phyloP scores from a whole-genome alignment of 768 basidiomycete species.

The Mycena rebaudengoi region DNA sequence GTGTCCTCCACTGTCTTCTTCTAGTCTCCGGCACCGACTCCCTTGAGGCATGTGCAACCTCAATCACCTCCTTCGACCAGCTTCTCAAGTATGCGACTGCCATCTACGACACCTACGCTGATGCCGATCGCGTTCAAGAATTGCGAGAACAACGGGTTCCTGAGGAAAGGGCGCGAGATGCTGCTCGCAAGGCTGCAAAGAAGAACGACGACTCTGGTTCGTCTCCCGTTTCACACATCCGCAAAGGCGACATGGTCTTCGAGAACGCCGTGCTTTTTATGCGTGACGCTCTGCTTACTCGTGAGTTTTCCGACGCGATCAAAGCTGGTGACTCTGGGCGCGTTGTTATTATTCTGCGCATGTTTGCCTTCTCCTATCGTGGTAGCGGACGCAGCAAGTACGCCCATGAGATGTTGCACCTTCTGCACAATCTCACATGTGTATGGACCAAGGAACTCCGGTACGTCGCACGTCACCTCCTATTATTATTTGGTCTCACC shows the following conservation, averaged over 20 bases:
- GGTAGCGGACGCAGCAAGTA: constrained; percentile 39
- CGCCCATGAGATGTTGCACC: constrained; percentile 38
- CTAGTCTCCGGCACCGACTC: constrained; percentile 23
- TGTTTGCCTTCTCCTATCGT: constrained; percentile 32
- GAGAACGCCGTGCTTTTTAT: constrained; percentile 39
- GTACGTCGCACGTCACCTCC: constrained; percentile 16
- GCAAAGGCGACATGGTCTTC: constrained; percentile 29
- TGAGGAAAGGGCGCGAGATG: not conserved
- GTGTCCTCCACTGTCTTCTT: constrained; percentile 35
- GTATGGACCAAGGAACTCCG: constrained; percentile 36
- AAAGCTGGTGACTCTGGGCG: constrained; percentile 40
- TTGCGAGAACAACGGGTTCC: constrained; percentile 19
- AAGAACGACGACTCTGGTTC: not conserved
- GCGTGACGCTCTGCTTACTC: constrained; percentile 34
- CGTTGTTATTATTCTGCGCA: constrained; percentile 31
- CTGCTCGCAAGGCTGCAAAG: not conserved
- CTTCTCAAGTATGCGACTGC: not conserved
- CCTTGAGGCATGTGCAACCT: constrained; percentile 11
- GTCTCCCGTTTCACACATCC: not conserved
- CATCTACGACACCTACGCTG: constrained; percentile 10
- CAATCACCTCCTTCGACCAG: not conserved
- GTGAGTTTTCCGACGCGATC: constrained; percentile 37
- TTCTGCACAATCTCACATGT: constrained; percentile 36
- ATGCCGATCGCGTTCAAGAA: constrained; percentile 19
- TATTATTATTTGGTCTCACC: too few relatives aligned